phyloP scores from a whole-genome alignment of 2,329 filamentous ascomycete genomes.

The Cercospora sp. region DNA sequence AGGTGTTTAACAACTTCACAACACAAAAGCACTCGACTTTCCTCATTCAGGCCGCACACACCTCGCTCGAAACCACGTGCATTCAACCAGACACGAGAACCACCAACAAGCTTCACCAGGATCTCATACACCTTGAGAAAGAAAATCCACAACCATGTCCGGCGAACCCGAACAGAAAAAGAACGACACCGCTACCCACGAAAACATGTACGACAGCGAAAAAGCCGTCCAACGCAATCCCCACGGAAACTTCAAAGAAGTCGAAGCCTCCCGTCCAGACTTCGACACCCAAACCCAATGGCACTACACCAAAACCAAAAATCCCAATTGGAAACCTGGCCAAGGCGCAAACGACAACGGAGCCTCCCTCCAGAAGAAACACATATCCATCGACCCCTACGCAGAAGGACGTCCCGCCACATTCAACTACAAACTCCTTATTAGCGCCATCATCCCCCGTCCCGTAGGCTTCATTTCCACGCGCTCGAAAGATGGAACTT shows the following conservation, averaged over 20 bases:
- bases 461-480: slow-evolving; percentile 71
- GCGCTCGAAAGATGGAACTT: slow-evolving; percentile 60
- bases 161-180: slow-evolving; percentile 33
- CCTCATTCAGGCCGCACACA: background rate
- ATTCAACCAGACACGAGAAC: background rate
- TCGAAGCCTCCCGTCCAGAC: slow-evolving; percentile 65
- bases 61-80: background rate
- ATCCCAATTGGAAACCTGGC: slow-evolving; percentile 66
- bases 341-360: slow-evolving; percentile 62
- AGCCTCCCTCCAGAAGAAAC: slow-evolving; percentile 54
- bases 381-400: slow-evolving; percentile 81
- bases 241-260: slow-evolving; percentile 72
- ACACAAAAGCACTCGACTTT: background rate
- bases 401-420: slow-evolving; percentile 64
- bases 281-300: slow-evolving; percentile 56
- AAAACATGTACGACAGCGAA: slow-evolving; percentile 44
- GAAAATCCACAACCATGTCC: slow-evolving; percentile 29
- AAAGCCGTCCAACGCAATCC: slow-evolving; percentile 36
- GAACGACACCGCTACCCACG: slow-evolving; percentile 32
- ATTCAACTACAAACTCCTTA: slow-evolving; percentile 90
- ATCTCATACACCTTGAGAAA: background rate
- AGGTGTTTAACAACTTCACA: background rate
- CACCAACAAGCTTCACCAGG: background rate
- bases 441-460: slow-evolving; percentile 77
- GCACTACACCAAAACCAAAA: slow-evolving; percentile 63